Conservation (phyloP, 805 yeast genomes). For the Phaffomyces antillensis region DNA sequence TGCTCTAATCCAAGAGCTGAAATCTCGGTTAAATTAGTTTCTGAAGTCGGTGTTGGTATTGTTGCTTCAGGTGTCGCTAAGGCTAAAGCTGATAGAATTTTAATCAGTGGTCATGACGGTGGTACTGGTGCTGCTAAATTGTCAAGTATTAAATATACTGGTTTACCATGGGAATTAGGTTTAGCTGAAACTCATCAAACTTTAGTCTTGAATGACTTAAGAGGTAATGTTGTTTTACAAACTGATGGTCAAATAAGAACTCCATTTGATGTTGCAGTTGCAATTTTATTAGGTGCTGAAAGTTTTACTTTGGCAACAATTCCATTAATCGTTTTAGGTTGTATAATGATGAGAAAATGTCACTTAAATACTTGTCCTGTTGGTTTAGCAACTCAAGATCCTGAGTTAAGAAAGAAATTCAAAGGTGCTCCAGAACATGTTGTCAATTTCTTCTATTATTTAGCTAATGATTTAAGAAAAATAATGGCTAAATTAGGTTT, state of each 20-base stretch:
- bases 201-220: constrained; percentile 85
- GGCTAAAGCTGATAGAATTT: constrained; percentile 95
- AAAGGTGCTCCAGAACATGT: constrained; percentile 98
- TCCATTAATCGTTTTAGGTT: constrained; percentile 95
- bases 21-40: constrained; percentile 91
- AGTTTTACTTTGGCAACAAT: constrained; percentile 98
- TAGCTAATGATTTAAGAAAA: constrained; percentile 84
- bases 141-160: constrained; percentile 96
- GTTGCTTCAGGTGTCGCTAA: constrained; percentile 99
- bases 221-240: constrained; percentile 93
- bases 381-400: constrained; percentile 98
- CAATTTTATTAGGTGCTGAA: constrained; percentile 94
- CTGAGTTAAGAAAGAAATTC: constrained; percentile 84
- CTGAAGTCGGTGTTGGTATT: constrained; percentile 98
- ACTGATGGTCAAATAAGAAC: constrained; percentile 98
- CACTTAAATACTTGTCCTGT: constrained; percentile 95
- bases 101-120: constrained; percentile 97
- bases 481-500: constrained; percentile 94
- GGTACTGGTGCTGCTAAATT: constrained; percentile 99
- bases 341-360: constrained; percentile 94
- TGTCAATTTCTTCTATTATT: constrained; percentile 92
- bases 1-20: constrained; percentile 97
- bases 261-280: constrained; percentile 95
- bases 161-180: constrained; percentile 98
- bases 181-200: constrained; percentile 98